Evolutionary conservation across 1,139 yeast species (phyloP).

Genomic region (Suhomyces wounanorum): DNA sequence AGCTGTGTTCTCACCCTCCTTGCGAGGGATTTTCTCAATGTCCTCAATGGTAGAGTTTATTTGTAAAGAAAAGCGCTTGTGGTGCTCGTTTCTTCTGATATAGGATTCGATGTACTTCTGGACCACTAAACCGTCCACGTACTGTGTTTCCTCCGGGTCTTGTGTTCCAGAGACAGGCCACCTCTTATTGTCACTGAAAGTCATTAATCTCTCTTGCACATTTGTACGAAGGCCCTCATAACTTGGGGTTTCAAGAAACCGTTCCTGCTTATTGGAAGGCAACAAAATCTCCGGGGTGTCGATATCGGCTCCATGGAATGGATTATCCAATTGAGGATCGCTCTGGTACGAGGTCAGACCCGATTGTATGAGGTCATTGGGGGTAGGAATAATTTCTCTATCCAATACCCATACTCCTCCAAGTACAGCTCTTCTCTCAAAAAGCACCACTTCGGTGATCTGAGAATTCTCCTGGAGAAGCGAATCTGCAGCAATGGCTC

Average conservation of each 20-base stretch:
- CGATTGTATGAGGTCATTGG: constrained; percentile 26
- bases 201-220: constrained; percentile 47
- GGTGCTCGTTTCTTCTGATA: constrained; percentile 25
- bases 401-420: constrained; percentile 41
- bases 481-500: constrained; percentile 45
- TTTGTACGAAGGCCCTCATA: constrained; percentile 42
- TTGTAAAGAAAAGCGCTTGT: constrained; percentile 25
- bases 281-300: constrained; percentile 5
- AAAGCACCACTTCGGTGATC: constrained; percentile 24
- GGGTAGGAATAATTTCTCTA: constrained; percentile 23
- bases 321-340: constrained; percentile 37
- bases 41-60: constrained; percentile 41
- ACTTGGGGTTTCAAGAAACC: constrained; percentile 41
- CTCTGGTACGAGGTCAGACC: constrained; percentile 23
- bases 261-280: constrained; percentile 16
- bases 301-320: constrained; percentile 21
- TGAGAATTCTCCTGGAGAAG: constrained; percentile 31
- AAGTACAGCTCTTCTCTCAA: constrained; percentile 30
- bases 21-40: constrained; percentile 27
- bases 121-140: constrained; percentile 31
- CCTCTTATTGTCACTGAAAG: constrained; percentile 38
- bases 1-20: constrained; percentile 9
- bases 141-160: constrained; percentile 26
- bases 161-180: constrained; percentile 33
- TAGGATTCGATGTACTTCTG: constrained; percentile 38